phyloP scores from a whole-genome alignment of 2,329 filamentous ascomycete species.

The Teratosphaeria nubilosa region DNA sequence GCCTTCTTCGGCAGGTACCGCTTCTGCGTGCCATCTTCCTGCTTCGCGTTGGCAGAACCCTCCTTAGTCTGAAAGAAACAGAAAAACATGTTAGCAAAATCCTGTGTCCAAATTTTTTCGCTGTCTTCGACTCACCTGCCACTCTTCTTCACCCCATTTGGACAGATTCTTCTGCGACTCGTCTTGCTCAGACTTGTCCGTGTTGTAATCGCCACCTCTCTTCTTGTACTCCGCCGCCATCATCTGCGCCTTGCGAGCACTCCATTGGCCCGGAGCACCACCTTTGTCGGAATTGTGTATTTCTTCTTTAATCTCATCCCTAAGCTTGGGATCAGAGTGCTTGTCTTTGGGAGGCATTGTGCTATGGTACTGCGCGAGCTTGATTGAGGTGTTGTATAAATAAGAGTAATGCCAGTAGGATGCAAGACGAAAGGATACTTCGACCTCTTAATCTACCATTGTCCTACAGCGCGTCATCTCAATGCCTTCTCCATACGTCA shows the following conservation, averaged over 20 bases:
- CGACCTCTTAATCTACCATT: neutral
- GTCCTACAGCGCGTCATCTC: neutral
- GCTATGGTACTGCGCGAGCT: no score
- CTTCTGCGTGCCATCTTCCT: constrained; percentile 35
- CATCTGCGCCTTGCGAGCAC: constrained; percentile 39
- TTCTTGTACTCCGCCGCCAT: constrained; percentile 40
- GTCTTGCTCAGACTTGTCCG: constrained; percentile 33
- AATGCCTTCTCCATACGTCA: neutral
- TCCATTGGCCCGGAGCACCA: constrained; percentile 40
- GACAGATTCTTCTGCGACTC: constrained; percentile 35
- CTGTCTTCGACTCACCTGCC: constrained; percentile 23
- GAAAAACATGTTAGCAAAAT: neutral
- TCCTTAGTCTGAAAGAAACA: constrained; percentile 30
- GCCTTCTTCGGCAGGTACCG: constrained; percentile 39
- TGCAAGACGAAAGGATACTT: neutral
- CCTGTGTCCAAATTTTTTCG: no score
- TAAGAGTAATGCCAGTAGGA: no score
- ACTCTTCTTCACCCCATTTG: constrained; percentile 40
- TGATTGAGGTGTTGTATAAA: no score
- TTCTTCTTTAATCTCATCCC: constrained; percentile 38
- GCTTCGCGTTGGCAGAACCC: constrained; percentile 34
- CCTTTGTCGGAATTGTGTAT: constrained; percentile 37
- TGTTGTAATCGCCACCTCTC: constrained; percentile 37
- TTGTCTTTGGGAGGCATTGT: constrained; percentile 38
- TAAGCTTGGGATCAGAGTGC: constrained; percentile 37